Evolutionary conservation across 2,329 filamentous ascomycete genomes (phyloP).

Genomic region (Phialocephala sp.): DNA sequence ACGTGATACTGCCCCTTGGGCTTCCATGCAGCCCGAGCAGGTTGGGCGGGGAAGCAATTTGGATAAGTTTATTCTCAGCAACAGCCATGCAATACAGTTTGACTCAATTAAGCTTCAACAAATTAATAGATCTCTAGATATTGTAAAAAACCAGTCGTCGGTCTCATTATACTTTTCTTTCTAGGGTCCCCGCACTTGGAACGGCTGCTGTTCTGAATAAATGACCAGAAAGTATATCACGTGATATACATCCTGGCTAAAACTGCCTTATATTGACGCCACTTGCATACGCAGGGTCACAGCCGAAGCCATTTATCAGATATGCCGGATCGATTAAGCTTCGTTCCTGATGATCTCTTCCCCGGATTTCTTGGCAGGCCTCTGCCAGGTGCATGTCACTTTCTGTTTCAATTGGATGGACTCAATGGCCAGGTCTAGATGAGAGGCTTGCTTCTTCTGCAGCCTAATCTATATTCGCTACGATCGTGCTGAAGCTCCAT

Average conservation of each 20-base stretch:
- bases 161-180: background rate
- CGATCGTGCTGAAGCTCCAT: background rate
- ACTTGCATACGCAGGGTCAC: background rate
- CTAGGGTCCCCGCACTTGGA: conserved; percentile 2
- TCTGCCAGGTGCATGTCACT: background rate
- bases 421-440: background rate
- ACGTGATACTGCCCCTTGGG: background rate
- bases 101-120: background rate
- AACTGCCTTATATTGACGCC: conserved; percentile 8
- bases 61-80: background rate
- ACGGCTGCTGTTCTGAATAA: conserved; percentile 3
- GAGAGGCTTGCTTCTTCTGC: background rate
- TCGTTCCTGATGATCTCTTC: conserved; percentile 3
- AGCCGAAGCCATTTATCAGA: conserved; percentile 8
- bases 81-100: background rate
- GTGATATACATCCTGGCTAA: background rate
- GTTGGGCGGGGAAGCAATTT: background rate
- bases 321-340: conserved; percentile 1
- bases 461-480: background rate
- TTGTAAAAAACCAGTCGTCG: background rate
- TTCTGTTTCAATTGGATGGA: background rate
- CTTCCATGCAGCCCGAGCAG: background rate
- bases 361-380: background rate
- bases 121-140: background rate
- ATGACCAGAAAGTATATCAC: background rate